phyloP scores from a whole-genome alignment of 495 filamentous ascomycete species.

The Xylaria intraflava region DNA sequence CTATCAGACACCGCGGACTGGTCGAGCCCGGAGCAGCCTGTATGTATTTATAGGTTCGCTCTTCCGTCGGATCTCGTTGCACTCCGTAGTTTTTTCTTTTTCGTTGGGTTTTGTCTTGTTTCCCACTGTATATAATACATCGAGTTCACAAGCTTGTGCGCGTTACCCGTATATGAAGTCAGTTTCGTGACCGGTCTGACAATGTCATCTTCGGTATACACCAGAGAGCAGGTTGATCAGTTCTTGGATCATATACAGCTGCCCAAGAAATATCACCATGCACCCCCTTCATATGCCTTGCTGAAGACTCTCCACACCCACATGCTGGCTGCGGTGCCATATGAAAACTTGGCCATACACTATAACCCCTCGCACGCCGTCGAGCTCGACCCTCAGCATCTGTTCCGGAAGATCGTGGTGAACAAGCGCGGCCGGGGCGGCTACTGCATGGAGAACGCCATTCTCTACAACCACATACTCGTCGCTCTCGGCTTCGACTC shows the following conservation, averaged over 20 bases:
- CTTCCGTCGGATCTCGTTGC: no score
- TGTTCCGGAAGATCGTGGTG: slow-evolving; percentile 58
- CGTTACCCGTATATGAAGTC: no score
- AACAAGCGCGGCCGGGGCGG: slow-evolving; percentile 51
- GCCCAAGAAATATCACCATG: slow-evolving; percentile 20
- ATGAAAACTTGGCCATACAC: slow-evolving; percentile 56
- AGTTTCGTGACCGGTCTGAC: background rate
- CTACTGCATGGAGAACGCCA: slow-evolving; percentile 64
- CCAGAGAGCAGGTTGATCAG: slow-evolving; percentile 11
- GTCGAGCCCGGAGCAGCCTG: no score
- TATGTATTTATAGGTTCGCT: no score
- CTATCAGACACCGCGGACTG: no score
- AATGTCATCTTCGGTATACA: slow-evolving; percentile 3
- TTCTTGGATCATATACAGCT: slow-evolving; percentile 28
- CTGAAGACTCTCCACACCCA: slow-evolving; percentile 42
- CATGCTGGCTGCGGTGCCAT: slow-evolving; percentile 55
- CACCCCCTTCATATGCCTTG: slow-evolving; percentile 22
- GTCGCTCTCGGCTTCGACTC: slow-evolving; percentile 51
- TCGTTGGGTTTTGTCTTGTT: no score
- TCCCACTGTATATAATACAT: background rate
- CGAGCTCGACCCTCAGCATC: slow-evolving; percentile 43
- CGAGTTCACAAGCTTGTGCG: no score
- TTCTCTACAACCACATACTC: slow-evolving; percentile 56
- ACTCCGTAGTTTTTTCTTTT: no score
- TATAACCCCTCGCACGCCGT: slow-evolving; percentile 42